Percentiles rank a stretch among this genome's conserved stretches.
Evolutionary conservation across 2,329 filamentous ascomycete genomes (phyloP).

Genomic region (Fusarium austroafricanum): DNA sequence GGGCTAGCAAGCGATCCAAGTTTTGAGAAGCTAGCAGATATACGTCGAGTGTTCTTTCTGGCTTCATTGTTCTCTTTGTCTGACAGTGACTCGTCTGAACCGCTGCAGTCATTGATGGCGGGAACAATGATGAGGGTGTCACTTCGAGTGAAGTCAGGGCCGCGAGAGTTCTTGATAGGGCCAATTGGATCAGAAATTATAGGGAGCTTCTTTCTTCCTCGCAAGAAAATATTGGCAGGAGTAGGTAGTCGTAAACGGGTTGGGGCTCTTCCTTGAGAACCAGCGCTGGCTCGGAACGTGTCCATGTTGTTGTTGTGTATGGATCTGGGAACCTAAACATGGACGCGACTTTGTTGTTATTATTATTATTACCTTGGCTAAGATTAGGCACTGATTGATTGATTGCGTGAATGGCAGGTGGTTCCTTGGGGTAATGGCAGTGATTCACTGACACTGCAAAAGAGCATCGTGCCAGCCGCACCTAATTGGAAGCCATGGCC

Average conservation of each 20-base stretch:
- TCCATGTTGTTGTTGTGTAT: slow-evolving; percentile 34
- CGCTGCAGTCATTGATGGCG: slow-evolving; percentile 51
- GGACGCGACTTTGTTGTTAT: too few species aligned
- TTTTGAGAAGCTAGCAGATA: slow-evolving; percentile 49
- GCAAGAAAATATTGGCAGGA: slow-evolving; percentile 21
- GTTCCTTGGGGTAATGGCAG: too few species aligned
- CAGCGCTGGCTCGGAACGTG: slow-evolving; percentile 6
- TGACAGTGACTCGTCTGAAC: slow-evolving; percentile 31
- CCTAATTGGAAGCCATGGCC: background rate
- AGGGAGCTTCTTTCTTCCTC: slow-evolving; percentile 42
- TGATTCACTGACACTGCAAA: background rate
- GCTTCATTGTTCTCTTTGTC: slow-evolving; percentile 13
- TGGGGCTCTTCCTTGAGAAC: slow-evolving; percentile 14
- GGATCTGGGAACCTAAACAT: background rate
- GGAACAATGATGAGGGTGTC: slow-evolving; percentile 51
- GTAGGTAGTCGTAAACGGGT: slow-evolving; percentile 31
- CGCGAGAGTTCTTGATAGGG: slow-evolving; percentile 53
- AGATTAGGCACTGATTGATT: too few species aligned
- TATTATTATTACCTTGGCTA: too few species aligned
- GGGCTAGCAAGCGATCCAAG: slow-evolving; percentile 43
- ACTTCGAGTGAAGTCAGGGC: slow-evolving; percentile 51
- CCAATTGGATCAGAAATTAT: slow-evolving; percentile 54
- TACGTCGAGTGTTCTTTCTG: slow-evolving; percentile 39
- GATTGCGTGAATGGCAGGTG: too few species aligned
- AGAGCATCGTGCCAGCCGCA: background rate